Conservation (phyloP, 78 protist genomes). For the Ministeria vibrans region DNA sequence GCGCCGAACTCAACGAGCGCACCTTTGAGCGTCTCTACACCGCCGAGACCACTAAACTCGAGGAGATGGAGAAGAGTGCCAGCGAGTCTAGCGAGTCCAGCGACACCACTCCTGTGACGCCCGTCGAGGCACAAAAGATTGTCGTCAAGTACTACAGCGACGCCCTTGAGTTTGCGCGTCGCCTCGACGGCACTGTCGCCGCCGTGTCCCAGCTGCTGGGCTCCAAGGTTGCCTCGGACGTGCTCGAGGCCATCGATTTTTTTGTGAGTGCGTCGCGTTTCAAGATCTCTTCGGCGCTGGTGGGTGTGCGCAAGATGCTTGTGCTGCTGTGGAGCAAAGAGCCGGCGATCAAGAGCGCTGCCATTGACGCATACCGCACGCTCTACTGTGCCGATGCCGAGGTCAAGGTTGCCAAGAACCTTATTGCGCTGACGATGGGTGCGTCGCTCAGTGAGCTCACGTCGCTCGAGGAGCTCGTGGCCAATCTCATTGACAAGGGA, state of each 20-base stretch:
- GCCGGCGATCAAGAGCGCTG: slow-evolving; percentile 6
- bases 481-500: neutral
- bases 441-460: slow-evolving; percentile 51
- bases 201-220: slow-evolving; percentile 28
- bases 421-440: slow-evolving; percentile 16
- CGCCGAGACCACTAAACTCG: neutral
- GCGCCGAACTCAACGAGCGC: neutral
- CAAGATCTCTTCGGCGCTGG: neutral
- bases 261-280: slow-evolving; percentile 10
- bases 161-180: slow-evolving; percentile 18
- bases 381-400: slow-evolving; percentile 4
- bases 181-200: slow-evolving; percentile 8
- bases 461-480: slow-evolving; percentile 53
- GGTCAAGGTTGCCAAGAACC: neutral
- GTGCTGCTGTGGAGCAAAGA: slow-evolving; percentile 27
- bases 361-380: slow-evolving; percentile 21
- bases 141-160: neutral
- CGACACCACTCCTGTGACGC: too few species aligned
- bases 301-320: slow-evolving; percentile 19
- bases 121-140: neutral
- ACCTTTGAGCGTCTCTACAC: neutral
- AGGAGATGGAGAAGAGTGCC: neutral
- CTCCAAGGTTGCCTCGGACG: slow-evolving; percentile 30
- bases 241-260: slow-evolving; percentile 33
- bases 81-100: neutral